These are phyloP conservation scores for Nothophoma quercina DNA, from an alignment of 2,329 filamentous ascomycete genomes.

Conservation along the genomic window DNA sequence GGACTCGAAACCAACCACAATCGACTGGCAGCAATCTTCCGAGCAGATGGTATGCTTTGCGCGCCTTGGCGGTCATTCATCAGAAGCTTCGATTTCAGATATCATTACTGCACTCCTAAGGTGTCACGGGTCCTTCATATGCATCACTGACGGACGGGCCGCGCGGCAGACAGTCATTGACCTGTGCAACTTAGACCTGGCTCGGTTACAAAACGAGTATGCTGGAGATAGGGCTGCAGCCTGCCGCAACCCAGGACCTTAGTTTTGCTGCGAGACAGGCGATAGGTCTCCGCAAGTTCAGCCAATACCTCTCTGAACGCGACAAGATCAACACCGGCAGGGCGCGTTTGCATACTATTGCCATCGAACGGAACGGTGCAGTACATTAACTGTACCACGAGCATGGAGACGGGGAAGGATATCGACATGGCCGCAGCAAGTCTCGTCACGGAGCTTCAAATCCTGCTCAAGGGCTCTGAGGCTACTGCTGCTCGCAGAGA, in stretches of 20 bases:
- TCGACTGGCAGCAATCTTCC: no score
- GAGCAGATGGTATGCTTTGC: neutral
- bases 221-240: neutral
- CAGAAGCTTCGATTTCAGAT: no score
- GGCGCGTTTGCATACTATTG: conserved; percentile 16
- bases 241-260: neutral
- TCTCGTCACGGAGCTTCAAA: conserved; percentile 8
- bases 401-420: conserved; percentile 22
- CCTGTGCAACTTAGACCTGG: neutral
- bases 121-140: no score
- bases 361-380: conserved; percentile 12
- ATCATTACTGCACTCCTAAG: no score
- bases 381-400: neutral
- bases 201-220: neutral
- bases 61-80: no score
- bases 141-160: no score
- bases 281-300: neutral
- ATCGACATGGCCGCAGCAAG: conserved; percentile 14
- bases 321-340: neutral
- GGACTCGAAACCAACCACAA: no score
- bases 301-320: neutral
- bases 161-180: neutral
- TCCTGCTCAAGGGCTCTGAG: conserved; percentile 13
- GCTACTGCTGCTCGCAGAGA: neutral
- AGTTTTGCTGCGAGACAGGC: neutral